Base-by-base conservation (phyloP, 2,329 filamentous ascomycete genomes). In the Hymenoscyphus scutula region DNA sequence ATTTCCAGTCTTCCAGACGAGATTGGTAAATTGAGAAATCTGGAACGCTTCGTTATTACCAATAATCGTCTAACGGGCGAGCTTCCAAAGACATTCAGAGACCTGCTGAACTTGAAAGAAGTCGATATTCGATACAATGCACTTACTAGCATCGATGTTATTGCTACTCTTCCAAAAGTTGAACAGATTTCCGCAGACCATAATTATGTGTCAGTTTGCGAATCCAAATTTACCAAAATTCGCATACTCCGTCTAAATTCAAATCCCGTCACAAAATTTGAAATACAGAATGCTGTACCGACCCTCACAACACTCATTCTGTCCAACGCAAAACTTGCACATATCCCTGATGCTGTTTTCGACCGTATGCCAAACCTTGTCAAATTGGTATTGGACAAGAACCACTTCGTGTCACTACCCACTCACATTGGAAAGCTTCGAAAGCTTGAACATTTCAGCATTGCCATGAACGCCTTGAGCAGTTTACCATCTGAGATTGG, bases 61-160 rank as follows among this genome's bases (percentile, higher is more conserved):
- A 99, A 99, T 78, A 99, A 99, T 76, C 88, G 90, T 64, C 80
- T 99, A 15, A 83, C 84, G 23, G 91, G 91, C 2, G 82, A 87
- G 6, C 86, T 98, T 38, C 90, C 92, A 8, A 78, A 84, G 1
- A 84, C 86, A 0, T 90, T 98, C 72, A 84, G 81, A 65, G 81
- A 89, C n/a, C 79, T 98, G 7, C 78, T 83, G 55, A 96, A 84
- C 71, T 80, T 99, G 59, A 91, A 91, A 65, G 94, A 98, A 76
- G 86, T 99, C 53, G 95, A 99, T 76, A 88, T 96, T 67, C 92
- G 96, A 67, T 98, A 96, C 80, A 99, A 99, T 73, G 83, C 85
- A 19, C 90, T 99, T 61, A 88, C 88, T 57, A 92, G 87, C 72
- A 97, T 99, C 72, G 91, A 98, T 74, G 86, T 92, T 60, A 87